These are phyloP conservation scores for Pelargonium citronellum DNA, from an alignment of 441 rosid species.

Conservation along the genomic window DNA sequence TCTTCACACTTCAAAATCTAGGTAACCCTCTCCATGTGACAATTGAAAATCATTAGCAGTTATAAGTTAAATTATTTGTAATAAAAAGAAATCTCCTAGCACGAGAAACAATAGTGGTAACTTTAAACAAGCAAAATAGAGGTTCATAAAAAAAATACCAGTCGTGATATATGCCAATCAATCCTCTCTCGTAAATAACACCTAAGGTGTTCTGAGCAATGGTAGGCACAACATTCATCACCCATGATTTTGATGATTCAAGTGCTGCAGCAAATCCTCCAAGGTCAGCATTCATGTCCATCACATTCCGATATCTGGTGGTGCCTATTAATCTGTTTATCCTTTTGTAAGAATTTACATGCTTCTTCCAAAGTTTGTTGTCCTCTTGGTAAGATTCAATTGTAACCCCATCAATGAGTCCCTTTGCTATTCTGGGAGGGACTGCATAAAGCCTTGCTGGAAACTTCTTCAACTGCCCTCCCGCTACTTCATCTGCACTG, in stretches of 20 bases:
- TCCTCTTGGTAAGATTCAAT: constrained; percentile 54
- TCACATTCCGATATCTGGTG: constrained; percentile 61
- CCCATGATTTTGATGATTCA: constrained; percentile 49
- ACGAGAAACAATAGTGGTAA: neutral
- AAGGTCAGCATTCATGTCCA: constrained; percentile 78
- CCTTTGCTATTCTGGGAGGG: constrained; percentile 62
- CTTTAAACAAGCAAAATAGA: constrained; percentile 8
- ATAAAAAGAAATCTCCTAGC: neutral
- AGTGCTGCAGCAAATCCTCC: constrained; percentile 74
- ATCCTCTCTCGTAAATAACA: constrained; percentile 56
- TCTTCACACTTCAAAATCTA: no score
- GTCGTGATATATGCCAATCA: constrained; percentile 69
- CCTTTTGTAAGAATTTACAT: constrained; percentile 58
- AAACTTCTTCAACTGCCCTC: constrained; percentile 48
- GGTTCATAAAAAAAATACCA: constrained; percentile 35
- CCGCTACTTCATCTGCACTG: constrained; percentile 52
- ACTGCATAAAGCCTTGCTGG: constrained; percentile 55
- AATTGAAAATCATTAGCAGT: no score
- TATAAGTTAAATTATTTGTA: no score
- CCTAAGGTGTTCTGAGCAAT: constrained; percentile 53
- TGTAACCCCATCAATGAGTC: constrained; percentile 52
- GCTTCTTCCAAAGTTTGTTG: constrained; percentile 54
- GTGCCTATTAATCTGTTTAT: constrained; percentile 46
- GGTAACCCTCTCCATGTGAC: no score
- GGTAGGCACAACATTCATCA: constrained; percentile 70